Percentiles rank a stretch among this genome's conserved stretches.
phyloP scores from a whole-genome alignment of 371 early-diverging fungal genomes.

The Actinomucor elegans region DNA sequence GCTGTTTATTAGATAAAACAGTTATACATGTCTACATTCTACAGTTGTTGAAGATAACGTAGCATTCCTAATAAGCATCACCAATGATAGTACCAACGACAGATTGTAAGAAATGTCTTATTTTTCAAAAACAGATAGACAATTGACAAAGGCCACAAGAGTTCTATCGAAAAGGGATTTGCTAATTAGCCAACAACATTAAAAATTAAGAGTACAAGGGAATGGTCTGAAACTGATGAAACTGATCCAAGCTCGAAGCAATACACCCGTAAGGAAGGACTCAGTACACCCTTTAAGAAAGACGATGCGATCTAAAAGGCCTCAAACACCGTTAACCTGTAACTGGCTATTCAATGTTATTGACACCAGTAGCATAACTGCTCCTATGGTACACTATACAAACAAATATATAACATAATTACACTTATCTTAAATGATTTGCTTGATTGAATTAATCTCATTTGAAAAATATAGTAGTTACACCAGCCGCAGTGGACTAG shows the following conservation, averaged over 20 bases:
- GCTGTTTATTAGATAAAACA: neutral
- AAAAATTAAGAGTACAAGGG: conserved; percentile 2
- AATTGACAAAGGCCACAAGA: no score
- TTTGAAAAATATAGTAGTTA: no score
- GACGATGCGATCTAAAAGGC: conserved; percentile 10
- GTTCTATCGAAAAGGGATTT: conserved; percentile 1
- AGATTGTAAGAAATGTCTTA: neutral
- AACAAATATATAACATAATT: neutral
- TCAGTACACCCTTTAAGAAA: conserved; percentile 12
- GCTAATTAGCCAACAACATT: neutral
- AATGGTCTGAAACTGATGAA: conserved; percentile 3
- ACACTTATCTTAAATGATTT: conserved; percentile 12
- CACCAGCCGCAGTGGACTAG: no score
- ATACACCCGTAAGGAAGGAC: conserved; percentile 9
- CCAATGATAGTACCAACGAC: neutral
- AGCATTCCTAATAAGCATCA: neutral
- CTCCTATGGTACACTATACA: conserved; percentile 11
- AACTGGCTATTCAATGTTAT: conserved; percentile 1
- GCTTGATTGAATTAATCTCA: conserved; percentile 3
- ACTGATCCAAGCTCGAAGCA: conserved; percentile 12
- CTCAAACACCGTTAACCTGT: conserved; percentile 11
- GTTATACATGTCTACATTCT: conserved; percentile 1
- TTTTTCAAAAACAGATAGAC: neutral
- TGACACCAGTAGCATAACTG: conserved; percentile 6
- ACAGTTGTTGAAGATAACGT: conserved; percentile 5